Evolutionary conservation across 2,329 filamentous ascomycete species (phyloP).

Genomic region (Fusarium acutatum): DNA sequence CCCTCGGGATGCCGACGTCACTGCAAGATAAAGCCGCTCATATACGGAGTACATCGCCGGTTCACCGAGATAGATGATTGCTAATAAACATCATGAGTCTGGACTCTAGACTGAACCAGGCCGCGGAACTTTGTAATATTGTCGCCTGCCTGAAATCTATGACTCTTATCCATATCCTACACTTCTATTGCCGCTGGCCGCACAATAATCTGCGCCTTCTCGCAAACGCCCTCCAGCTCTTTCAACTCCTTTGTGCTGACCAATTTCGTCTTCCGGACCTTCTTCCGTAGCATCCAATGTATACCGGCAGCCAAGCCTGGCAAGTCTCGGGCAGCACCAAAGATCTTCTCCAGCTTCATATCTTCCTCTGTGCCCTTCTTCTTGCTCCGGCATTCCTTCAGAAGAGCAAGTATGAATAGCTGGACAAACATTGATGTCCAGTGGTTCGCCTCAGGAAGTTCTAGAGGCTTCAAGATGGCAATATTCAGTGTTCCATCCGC

Average conservation of each 20-base stretch:
- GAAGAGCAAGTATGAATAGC: conserved; percentile 77
- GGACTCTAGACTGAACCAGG: neutral
- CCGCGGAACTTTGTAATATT: neutral
- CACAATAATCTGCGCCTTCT: conserved; percentile 46
- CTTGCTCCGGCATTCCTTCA: conserved; percentile 67
- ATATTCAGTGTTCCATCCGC: conserved; percentile 56
- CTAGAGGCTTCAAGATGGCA: conserved; percentile 72
- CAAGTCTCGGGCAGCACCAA: conserved; percentile 69
- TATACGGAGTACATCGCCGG: conserved; percentile 3
- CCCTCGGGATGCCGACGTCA: conserved; percentile 32
- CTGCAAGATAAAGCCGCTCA: conserved; percentile 12
- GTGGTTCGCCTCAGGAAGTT: conserved; percentile 78
- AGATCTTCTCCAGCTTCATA: conserved; percentile 69
- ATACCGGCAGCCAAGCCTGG: conserved; percentile 77
- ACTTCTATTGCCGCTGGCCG: conserved; percentile 30
- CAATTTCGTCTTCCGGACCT: conserved; percentile 72
- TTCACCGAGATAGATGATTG: conserved; percentile 5
- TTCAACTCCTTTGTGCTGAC: conserved; percentile 58
- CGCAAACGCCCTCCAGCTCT: conserved; percentile 50
- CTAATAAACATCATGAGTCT: neutral
- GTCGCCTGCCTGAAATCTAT: neutral
- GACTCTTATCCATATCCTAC: neutral
- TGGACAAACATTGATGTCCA: conserved; percentile 84
- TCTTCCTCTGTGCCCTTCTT: conserved; percentile 60
- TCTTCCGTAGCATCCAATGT: conserved; percentile 81